Percentiles rank a stretch among this genome's conserved stretches.
These are phyloP conservation scores for Aspergillus carlsbadensis DNA, from an alignment of 495 filamentous ascomycete genomes.

Conservation along the genomic window DNA sequence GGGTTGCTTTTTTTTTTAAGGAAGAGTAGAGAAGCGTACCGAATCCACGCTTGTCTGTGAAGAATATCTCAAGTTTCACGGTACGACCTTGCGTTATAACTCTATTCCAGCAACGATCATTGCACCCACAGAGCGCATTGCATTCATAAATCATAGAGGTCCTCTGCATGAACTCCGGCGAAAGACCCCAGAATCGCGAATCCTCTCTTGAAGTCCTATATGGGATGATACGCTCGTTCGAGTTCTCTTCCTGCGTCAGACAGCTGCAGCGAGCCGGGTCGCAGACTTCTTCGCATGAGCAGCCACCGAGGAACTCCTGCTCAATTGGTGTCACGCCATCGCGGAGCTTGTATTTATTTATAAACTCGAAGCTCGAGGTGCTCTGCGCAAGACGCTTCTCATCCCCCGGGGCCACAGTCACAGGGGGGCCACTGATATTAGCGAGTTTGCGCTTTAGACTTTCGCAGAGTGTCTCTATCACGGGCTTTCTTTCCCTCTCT, in stretches of 20 bases:
- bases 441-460: conserved; percentile 27
- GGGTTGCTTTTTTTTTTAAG: neutral
- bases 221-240: conserved; percentile 34
- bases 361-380: conserved; percentile 43
- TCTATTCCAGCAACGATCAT: conserved; percentile 67
- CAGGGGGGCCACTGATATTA: conserved; percentile 27
- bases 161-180: conserved; percentile 28
- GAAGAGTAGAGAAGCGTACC: conserved; percentile 47
- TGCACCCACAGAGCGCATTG: conserved; percentile 68
- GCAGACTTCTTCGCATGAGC: conserved; percentile 35
- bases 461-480: conserved; percentile 9
- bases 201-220: conserved; percentile 29
- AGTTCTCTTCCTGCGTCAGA: conserved; percentile 36
- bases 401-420: conserved; percentile 25
- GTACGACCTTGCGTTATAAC: conserved; percentile 77
- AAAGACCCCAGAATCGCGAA: conserved; percentile 21
- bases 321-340: conserved; percentile 30
- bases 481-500: conserved; percentile 2
- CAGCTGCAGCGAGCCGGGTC: conserved; percentile 38
- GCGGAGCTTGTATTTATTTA: conserved; percentile 38
- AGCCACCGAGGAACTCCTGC: conserved; percentile 43
- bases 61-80: conserved; percentile 78
- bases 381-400: conserved; percentile 23
- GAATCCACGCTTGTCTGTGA: conserved; percentile 76
- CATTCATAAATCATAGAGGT: conserved; percentile 76